Conservation (phyloP, 805 yeast genomes). For the Priceomyces castillae region DNA sequence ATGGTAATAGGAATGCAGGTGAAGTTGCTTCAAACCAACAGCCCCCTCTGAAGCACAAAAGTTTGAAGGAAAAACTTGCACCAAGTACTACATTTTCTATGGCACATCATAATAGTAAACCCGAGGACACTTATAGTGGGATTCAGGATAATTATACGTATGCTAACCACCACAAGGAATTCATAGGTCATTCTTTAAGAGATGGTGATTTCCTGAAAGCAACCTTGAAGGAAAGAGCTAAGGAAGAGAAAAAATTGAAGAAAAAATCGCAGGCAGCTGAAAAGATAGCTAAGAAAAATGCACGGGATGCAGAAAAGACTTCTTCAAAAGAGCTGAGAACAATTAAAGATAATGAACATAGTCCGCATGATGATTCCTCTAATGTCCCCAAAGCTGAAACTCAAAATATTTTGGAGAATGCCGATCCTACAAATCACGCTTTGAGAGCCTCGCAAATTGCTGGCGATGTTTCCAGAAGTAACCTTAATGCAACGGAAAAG, state of each 20-base stretch:
- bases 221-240: constrained; percentile 23
- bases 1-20: constrained; percentile 34
- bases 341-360: no score
- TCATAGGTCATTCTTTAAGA: constrained; percentile 31
- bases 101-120: neutral
- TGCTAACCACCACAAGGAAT: constrained; percentile 32
- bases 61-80: constrained; percentile 9
- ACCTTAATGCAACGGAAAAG: neutral
- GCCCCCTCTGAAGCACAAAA: constrained; percentile 1
- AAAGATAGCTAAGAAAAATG: constrained; percentile 1
- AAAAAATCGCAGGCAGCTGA: constrained; percentile 2
- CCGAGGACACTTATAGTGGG: constrained; percentile 10
- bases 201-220: constrained; percentile 10
- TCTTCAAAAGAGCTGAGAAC: no score
- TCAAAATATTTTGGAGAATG: neutral
- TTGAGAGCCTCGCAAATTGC: constrained; percentile 1
- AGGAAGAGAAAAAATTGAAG: constrained; percentile 20
- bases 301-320: neutral
- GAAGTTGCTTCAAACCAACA: constrained; percentile 1
- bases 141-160: constrained; percentile 21
- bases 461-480: neutral
- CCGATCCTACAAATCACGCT: neutral
- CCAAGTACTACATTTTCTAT: neutral
- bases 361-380: neutral
- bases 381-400: no score